Percentiles rank a stretch among this genome's conserved stretches.
These are phyloP conservation scores for Nectriaceae sp. DNA, from an alignment of 2,329 filamentous ascomycete genomes.

Conservation along the genomic window DNA sequence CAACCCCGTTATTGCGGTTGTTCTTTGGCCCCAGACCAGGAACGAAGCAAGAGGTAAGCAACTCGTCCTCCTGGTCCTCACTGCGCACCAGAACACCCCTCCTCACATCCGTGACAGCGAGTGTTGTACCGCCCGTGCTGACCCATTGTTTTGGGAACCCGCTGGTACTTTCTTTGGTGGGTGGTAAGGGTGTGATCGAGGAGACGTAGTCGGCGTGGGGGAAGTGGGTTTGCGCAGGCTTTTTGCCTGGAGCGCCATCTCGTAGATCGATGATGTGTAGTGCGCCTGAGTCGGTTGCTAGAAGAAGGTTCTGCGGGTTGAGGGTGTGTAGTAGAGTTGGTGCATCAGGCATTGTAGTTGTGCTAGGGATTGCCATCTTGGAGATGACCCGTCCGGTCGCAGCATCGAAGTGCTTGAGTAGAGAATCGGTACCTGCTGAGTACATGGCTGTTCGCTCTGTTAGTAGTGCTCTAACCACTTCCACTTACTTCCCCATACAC, in stretches of 20 bases:
- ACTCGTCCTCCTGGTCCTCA: conserved; percentile 92
- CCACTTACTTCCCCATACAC: conserved; percentile 34
- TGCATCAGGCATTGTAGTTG: conserved; percentile 60
- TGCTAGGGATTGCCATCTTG: conserved; percentile 76
- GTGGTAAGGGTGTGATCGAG: conserved; percentile 79
- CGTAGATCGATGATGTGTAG: conserved; percentile 88
- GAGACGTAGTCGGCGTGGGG: conserved; percentile 95
- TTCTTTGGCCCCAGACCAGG: conserved; percentile 71
- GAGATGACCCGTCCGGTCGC: conserved; percentile 69
- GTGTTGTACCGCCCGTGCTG: conserved; percentile 86
- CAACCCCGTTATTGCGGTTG: conserved; percentile 67
- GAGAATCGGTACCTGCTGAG: conserved; percentile 62
- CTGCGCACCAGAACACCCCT: conserved; percentile 84
- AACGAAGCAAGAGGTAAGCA: conserved; percentile 80
- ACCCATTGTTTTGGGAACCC: conserved; percentile 95
- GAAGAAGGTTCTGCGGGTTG: conserved; percentile 83
- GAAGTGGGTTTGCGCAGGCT: conserved; percentile 76
- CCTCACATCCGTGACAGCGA: conserved; percentile 87
- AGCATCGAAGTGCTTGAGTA: conserved; percentile 61
- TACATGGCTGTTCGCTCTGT: conserved; percentile 51
- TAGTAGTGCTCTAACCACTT: conserved; percentile 3
- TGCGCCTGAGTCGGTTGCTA: conserved; percentile 87
- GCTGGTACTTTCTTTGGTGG: conserved; percentile 78
- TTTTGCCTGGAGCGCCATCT: conserved; percentile 56
- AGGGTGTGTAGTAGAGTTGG: conserved; percentile 81